phyloP scores from a whole-genome alignment of 2,329 filamentous ascomycete genomes.

The Claviceps pusilla region DNA sequence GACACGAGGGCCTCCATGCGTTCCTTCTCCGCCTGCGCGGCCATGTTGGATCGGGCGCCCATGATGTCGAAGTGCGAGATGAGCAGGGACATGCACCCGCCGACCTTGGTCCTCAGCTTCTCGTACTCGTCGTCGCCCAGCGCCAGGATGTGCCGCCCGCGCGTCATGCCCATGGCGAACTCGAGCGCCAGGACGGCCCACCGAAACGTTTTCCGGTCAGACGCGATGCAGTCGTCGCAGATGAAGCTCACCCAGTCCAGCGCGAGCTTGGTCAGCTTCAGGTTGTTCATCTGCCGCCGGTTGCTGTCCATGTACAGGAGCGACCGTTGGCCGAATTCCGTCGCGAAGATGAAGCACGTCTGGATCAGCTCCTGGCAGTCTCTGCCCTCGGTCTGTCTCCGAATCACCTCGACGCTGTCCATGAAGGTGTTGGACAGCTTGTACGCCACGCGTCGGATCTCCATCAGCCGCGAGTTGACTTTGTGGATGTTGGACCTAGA shows the following conservation, averaged over 20 bases:
- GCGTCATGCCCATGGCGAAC: constrained; percentile 94
- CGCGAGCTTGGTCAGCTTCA: constrained; percentile 83
- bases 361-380: constrained; percentile 94
- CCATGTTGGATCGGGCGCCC: constrained; percentile 83
- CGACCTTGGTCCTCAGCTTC: constrained; percentile 70
- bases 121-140: constrained; percentile 81
- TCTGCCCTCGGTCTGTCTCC: constrained; percentile 66
- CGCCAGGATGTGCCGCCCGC: constrained; percentile 81
- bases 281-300: constrained; percentile 88
- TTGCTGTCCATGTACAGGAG: constrained; percentile 93
- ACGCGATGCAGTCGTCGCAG: constrained; percentile 87
- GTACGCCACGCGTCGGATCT: constrained; percentile 90
- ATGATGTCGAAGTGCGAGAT: constrained; percentile 99
- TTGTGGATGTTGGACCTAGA: constrained; percentile 85
- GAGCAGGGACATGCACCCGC: constrained; percentile 89
- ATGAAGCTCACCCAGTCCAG: constrained; percentile 98
- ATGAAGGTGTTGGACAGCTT: constrained; percentile 96
- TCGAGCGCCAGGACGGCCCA: constrained; percentile 94
- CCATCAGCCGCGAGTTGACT: constrained; percentile 79
- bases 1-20: constrained; percentile 66
- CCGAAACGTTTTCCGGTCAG: constrained; percentile 88
- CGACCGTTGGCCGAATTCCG: constrained; percentile 91
- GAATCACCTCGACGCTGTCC: constrained; percentile 91
- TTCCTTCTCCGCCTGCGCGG: constrained; percentile 86
- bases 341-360: constrained; percentile 96